phyloP scores from a whole-genome alignment of 768 basidiomycete genomes.

The Clathrus columnatus region DNA sequence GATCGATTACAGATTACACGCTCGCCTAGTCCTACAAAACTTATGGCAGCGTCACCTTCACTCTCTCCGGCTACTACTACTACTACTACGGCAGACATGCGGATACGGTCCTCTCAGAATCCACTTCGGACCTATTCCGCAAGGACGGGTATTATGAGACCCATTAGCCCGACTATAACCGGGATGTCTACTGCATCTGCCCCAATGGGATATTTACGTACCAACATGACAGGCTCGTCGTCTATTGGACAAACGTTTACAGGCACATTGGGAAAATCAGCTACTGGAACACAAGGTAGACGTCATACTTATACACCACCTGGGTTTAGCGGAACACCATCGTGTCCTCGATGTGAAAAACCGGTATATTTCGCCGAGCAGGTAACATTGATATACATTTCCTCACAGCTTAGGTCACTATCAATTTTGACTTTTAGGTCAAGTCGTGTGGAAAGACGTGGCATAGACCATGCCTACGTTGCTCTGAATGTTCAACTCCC shows the following conservation, averaged over 20 bases:
- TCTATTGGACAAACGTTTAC: conserved; percentile 14
- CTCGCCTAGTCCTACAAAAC: conserved; percentile 24
- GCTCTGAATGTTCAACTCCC: conserved; percentile 55
- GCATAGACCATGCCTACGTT: conserved; percentile 73
- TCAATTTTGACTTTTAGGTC: conserved; percentile 34
- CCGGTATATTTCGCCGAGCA: conserved; percentile 84
- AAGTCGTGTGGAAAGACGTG: conserved; percentile 76
- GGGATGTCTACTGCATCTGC: conserved; percentile 63
- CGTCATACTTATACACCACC: conserved; percentile 15
- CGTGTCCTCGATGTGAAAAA: conserved; percentile 61
- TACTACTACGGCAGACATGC: conserved; percentile 20
- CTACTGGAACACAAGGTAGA: conserved; percentile 32
- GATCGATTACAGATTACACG: conserved; percentile 18
- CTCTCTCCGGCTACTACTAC: conserved; percentile 22
- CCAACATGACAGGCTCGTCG: conserved; percentile 19
- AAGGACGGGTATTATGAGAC: conserved; percentile 11
- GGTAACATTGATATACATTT: conserved; percentile 27
- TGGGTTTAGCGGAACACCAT: conserved; percentile 51
- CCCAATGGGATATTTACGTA: conserved; percentile 27
- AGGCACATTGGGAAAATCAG: conserved; percentile 25
- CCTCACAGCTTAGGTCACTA: background rate
- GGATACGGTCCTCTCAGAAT: conserved; percentile 13
- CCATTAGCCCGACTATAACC: conserved; percentile 39
- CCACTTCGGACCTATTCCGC: conserved; percentile 33
- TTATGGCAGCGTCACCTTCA: conserved; percentile 27